Conservation (phyloP, 352 stramenopile species). For the Phytophthora tubulina region DNA sequence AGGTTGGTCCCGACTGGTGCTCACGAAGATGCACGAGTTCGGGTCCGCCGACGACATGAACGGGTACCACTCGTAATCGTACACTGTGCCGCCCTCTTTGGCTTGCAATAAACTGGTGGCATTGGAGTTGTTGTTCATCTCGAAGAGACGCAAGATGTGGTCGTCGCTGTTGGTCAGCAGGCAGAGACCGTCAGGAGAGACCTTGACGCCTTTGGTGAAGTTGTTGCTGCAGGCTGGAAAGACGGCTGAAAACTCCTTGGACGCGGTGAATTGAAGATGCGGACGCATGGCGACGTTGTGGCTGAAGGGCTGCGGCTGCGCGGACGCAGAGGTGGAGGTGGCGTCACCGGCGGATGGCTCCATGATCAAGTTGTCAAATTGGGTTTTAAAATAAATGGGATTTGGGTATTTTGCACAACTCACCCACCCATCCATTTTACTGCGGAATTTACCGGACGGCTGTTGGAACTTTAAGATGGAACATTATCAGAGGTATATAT, state of each 20-base stretch:
- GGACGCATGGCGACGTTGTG: slow-evolving; percentile 31
- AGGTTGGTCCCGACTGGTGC: slow-evolving; percentile 86
- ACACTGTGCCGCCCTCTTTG: slow-evolving; percentile 83
- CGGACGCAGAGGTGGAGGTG: not conserved
- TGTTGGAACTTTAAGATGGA: too few relatives aligned
- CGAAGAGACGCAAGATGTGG: slow-evolving; percentile 82
- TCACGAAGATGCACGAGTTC: slow-evolving; percentile 87
- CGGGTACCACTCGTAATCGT: slow-evolving; percentile 91
- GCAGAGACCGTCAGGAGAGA: slow-evolving; percentile 87
- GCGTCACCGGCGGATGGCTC: not conserved
- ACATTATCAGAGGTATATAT: too few relatives aligned
- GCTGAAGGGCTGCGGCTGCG: slow-evolving; percentile 17
- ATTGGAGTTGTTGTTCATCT: slow-evolving; percentile 41
- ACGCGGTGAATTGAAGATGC: slow-evolving; percentile 33
- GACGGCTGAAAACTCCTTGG: slow-evolving; percentile 40
- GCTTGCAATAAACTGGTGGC: slow-evolving; percentile 56
- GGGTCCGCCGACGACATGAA: slow-evolving; percentile 85
- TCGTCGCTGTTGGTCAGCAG: slow-evolving; percentile 90
- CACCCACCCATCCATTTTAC: too few relatives aligned
- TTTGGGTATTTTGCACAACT: too few relatives aligned
- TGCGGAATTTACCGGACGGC: too few relatives aligned
- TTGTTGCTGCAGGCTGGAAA: slow-evolving; percentile 54
- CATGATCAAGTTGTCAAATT: not conserved
- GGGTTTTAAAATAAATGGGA: too few relatives aligned
- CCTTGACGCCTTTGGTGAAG: slow-evolving; percentile 80